A percentile compares a stretch with the other conserved stretches of the same genome.
phyloP scores from a whole-genome alignment of 257 asterid species.

The Solanum pimpinellifolium region DNA sequence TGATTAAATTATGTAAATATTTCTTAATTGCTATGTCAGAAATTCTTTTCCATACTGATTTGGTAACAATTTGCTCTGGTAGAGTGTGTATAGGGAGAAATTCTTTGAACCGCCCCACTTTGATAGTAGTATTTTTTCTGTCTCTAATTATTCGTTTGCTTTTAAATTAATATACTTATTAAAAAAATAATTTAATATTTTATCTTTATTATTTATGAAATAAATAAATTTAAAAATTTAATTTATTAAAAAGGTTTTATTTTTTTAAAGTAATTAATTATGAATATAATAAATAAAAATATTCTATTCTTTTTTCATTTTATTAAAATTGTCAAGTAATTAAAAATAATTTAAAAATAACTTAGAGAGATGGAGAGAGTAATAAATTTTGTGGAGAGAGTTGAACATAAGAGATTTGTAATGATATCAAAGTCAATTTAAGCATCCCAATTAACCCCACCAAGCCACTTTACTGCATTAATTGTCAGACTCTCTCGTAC shows the following conservation, averaged over 20 bases:
- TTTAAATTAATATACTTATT: too few relatives aligned
- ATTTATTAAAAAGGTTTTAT: too few relatives aligned
- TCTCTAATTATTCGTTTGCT: too few relatives aligned
- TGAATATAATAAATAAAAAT: too few relatives aligned
- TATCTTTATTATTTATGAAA: too few relatives aligned
- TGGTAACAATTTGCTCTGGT: not conserved
- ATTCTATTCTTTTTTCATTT: too few relatives aligned
- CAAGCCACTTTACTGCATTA: not conserved
- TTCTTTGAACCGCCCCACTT: slow-evolving; percentile 13
- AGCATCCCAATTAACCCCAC: too few relatives aligned
- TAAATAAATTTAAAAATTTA: too few relatives aligned
- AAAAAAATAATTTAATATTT: too few relatives aligned
- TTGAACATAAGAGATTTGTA: slow-evolving; percentile 17
- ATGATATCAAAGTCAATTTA: not conserved
- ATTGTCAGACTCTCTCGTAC: not conserved
- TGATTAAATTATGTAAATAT: not conserved
- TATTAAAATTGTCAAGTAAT: too few relatives aligned
- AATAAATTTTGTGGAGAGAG: slow-evolving; percentile 8
- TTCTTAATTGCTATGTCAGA: not conserved
- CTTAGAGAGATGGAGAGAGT: not conserved
- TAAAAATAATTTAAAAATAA: too few relatives aligned
- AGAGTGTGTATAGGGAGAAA: not conserved
- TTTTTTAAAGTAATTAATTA: too few relatives aligned
- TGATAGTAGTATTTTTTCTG: not conserved
- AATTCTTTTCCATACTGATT: not conserved